Evolutionary conservation across 495 filamentous ascomycete species (phyloP).

Genomic region (Alectoria sarmentosa): DNA sequence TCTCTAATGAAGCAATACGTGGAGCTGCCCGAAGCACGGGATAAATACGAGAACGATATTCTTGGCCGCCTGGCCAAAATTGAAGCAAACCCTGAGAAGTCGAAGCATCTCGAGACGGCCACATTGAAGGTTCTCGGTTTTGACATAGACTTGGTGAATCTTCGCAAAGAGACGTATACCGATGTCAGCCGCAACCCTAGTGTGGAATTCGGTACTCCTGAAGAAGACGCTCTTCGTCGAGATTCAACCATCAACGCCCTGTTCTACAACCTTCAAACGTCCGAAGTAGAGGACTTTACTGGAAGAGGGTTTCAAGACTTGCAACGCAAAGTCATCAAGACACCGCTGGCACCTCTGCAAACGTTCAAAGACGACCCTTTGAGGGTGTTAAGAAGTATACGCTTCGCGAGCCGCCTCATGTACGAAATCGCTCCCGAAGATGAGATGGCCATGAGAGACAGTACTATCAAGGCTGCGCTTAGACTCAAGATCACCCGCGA

Average conservation of each 20-base stretch:
- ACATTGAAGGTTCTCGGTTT: conserved; percentile 79
- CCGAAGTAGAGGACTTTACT: conserved; percentile 76
- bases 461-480: conserved; percentile 66
- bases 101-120: conserved; percentile 92
- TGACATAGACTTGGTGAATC: conserved; percentile 90
- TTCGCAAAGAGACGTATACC: conserved; percentile 84
- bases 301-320: conserved; percentile 68
- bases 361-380: conserved; percentile 96
- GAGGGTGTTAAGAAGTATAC: conserved; percentile 77
- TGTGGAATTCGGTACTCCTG: conserved; percentile 88
- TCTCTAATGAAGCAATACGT: conserved; percentile 55
- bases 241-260: conserved; percentile 95
- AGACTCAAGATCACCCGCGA: conserved; percentile 87
- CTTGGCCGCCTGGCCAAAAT: conserved; percentile 62
- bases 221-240: conserved; percentile 81
- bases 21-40: conserved; percentile 39
- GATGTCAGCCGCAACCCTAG: conserved; percentile 80
- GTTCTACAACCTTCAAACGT: conserved; percentile 85
- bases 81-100: conserved; percentile 89
- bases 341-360: conserved; percentile 79
- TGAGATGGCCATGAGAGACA: conserved; percentile 66
- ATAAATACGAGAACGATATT: conserved; percentile 42
- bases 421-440: conserved; percentile 67
- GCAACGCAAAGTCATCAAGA: conserved; percentile 62
- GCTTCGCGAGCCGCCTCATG: conserved; percentile 79